Conservation (phyloP, 2,329 filamentous ascomycete species). For the Gaeumannomyces sp. region DNA sequence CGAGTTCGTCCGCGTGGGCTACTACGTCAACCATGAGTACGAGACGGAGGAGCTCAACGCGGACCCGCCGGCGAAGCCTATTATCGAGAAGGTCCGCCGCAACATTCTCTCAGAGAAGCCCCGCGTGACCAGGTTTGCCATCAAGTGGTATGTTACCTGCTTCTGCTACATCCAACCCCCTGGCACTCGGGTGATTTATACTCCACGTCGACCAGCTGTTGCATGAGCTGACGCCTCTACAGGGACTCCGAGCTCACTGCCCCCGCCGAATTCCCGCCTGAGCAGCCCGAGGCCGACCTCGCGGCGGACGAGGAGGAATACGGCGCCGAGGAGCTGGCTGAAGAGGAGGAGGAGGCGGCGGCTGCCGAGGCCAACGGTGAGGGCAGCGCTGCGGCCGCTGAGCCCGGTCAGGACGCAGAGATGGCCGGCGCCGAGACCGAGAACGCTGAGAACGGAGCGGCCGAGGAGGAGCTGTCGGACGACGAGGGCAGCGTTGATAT, state of each 20-base stretch:
- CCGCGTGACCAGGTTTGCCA: slow-evolving; percentile 92
- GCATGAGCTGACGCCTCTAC: slow-evolving; percentile 5
- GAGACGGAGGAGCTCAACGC: slow-evolving; percentile 82
- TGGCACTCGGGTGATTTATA: background rate
- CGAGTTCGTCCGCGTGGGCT: slow-evolving; percentile 96
- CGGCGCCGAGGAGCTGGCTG: slow-evolving; percentile 81
- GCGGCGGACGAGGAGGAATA: slow-evolving; percentile 83
- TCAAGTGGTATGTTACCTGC: slow-evolving; percentile 76
- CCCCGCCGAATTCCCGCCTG: slow-evolving; percentile 90
- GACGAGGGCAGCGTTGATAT: slow-evolving; percentile 31
- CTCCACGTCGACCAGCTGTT: background rate
- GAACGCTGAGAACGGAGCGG: slow-evolving; percentile 21
- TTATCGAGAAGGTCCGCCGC: slow-evolving; percentile 85
- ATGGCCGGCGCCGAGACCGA: slow-evolving; percentile 27
- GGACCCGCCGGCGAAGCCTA: slow-evolving; percentile 85
- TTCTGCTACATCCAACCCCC: background rate
- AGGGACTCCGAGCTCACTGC: slow-evolving; percentile 98
- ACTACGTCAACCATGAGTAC: slow-evolving; percentile 99
- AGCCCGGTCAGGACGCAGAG: slow-evolving; percentile 21
- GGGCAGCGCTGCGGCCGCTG: slow-evolving; percentile 6
- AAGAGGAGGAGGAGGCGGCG: slow-evolving; percentile 54
- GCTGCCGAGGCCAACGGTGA: slow-evolving; percentile 27
- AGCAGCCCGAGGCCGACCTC: slow-evolving; percentile 92
- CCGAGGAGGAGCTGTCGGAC: slow-evolving; percentile 32
- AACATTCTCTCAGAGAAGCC: slow-evolving; percentile 97